These are phyloP conservation scores for Paramyrothecium roridum DNA, from an alignment of 2,329 filamentous ascomycete species.

Conservation along the genomic window DNA sequence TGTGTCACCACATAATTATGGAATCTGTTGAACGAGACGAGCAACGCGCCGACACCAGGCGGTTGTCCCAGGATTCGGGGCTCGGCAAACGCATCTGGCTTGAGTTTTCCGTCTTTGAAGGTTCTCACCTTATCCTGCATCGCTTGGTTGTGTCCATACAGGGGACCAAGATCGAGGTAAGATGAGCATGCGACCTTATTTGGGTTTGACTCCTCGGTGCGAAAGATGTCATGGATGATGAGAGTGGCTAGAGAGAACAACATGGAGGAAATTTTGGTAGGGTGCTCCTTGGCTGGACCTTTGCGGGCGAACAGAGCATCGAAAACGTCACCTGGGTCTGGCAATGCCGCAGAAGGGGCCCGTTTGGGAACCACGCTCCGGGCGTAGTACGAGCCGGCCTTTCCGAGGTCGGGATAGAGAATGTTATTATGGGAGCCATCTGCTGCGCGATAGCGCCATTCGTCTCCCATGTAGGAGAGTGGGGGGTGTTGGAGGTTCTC, in stretches of 20 bases:
- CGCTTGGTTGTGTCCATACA: constrained; percentile 35
- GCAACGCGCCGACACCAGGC: constrained; percentile 63
- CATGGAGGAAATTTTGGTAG: constrained; percentile 40
- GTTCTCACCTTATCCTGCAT: constrained; percentile 28
- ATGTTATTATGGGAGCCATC: constrained; percentile 25
- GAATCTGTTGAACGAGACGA: constrained; percentile 72
- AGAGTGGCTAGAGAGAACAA: constrained; percentile 48
- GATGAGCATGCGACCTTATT: constrained; percentile 34
- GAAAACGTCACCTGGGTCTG: constrained; percentile 25
- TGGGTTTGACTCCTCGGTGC: constrained; percentile 26
- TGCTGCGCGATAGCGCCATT: constrained; percentile 18
- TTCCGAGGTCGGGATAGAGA: constrained; percentile 22
- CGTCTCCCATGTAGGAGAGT: constrained; percentile 18
- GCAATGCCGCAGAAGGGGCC: constrained; percentile 17
- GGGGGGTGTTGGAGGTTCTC: constrained; percentile 1
- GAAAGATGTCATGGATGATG: constrained; percentile 49
- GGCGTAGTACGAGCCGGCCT: constrained; percentile 24
- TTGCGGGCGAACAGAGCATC: constrained; percentile 24
- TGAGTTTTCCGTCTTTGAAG: constrained; percentile 31
- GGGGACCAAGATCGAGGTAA: constrained; percentile 41
- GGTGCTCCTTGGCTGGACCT: constrained; percentile 24
- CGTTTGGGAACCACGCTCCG: constrained; percentile 21
- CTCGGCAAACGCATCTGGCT: constrained; percentile 63
- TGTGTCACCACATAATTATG: constrained; percentile 79
- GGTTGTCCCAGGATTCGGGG: constrained; percentile 62